These are phyloP conservation scores for Musa itinerans DNA, from an alignment of 176 grass and related monocot genomes.

Conservation along the genomic window DNA sequence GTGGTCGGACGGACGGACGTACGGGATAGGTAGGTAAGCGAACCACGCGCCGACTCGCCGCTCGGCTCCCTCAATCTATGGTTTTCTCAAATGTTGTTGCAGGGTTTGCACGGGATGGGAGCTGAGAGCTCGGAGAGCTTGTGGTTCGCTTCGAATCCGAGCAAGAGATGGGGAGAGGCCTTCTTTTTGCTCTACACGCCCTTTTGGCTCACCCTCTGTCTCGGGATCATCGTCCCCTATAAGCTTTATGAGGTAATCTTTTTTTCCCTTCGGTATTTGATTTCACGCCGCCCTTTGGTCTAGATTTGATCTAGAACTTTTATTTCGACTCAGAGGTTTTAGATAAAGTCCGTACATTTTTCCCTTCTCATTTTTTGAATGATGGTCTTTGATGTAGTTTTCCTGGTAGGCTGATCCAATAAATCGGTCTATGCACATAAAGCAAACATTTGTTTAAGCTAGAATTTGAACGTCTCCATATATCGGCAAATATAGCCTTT, in stretches of 20 bases:
- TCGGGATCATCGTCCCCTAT: conserved; percentile 74
- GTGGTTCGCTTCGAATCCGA: conserved; percentile 61
- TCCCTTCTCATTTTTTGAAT: background rate
- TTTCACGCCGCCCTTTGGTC: background rate
- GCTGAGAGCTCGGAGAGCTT: conserved; percentile 15
- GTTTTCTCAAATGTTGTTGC: conserved; percentile 23
- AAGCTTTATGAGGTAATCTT: conserved; percentile 84
- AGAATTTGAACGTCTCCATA: no score
- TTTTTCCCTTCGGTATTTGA: background rate
- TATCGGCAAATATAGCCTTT: no score
- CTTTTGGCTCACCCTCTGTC: conserved; percentile 84
- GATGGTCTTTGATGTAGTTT: background rate
- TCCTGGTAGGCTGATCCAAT: no score
- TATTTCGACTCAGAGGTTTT: background rate
- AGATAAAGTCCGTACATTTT: background rate
- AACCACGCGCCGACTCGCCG: background rate
- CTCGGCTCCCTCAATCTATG: conserved; percentile 20
- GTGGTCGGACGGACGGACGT: background rate
- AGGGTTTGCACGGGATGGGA: conserved; percentile 11
- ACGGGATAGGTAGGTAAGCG: background rate
- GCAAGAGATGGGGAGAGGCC: conserved; percentile 85
- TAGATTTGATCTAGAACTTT: background rate
- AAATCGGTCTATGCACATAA: no score
- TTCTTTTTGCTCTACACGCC: conserved; percentile 95
- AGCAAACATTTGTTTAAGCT: no score